Evolutionary conservation across 75 land plant species (phyloP), one percentile per base, ranked within the genome.

Genomic region (Selaginella tamariscina): DNA sequence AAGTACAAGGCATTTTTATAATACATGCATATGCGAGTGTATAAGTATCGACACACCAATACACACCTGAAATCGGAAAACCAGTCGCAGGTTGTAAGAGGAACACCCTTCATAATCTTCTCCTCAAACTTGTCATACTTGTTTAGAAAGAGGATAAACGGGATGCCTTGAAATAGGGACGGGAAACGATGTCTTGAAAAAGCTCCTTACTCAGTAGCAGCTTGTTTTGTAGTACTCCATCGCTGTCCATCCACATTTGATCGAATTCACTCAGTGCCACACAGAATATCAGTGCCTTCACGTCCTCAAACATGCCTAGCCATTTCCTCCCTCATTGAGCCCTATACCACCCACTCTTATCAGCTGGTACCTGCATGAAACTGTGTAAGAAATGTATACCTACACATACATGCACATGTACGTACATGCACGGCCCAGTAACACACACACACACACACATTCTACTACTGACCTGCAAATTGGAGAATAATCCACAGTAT

Each of bases 251-350:
- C 62, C 26, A 59, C 23, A 59, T 2, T 27, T 59, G 62, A 59
- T 59, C 62, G 26, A 59, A 59, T 59, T 59, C 62, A n/a, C 62
- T 59, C n/a, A 59, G 23, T 23, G 62, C 62, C 21, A 59, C 62
- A 59, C 18, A 8, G 21, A 59, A 59, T 5, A 59, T 23, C 2
- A 26, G 18, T 23, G 26, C 26, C 23, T 23, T 5, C 5, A 59
- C 62, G 26, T 23, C 26, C 26, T 59, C 62, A n/a, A 59, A 59
- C 62, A 59, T 59, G 5, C 62, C 62, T 23, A 59, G 26, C 62
- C 62, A 59, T 59, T 59, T 21, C 26, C 23, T 59, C 21, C 62
- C 23, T 59, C 62, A 8, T 21, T 59, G 8, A 59, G 62, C 5
- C 21, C 62, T 5, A 59, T 59, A 59, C 62, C 21, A 59, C 62